A percentile compares a stretch with the other conserved stretches of the same genome.
Conservation (phyloP, 495 filamentous ascomycete species). For the Tuber aestivum region DNA sequence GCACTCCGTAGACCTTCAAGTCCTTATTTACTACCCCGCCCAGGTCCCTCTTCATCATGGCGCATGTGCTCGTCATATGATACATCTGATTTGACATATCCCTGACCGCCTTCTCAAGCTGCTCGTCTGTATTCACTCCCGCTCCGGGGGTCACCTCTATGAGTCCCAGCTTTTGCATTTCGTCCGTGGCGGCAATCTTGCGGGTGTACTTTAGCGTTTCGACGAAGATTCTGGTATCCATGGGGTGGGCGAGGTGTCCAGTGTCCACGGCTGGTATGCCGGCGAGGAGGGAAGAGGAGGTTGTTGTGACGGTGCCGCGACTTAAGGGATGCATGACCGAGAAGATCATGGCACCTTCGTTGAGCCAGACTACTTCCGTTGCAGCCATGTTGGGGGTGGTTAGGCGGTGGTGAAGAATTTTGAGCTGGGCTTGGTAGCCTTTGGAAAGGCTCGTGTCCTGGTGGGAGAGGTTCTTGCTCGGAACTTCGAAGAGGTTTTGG, state of each 20-base stretch:
- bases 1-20: conserved; percentile 49
- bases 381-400: background rate
- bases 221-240: background rate
- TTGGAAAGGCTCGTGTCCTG: background rate
- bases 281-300: conserved; percentile 24
- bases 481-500: background rate
- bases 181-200: background rate
- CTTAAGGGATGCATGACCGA: conserved; percentile 41
- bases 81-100: conserved; percentile 31
- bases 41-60: conserved; percentile 48
- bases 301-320: conserved; percentile 46
- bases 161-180: conserved; percentile 40
- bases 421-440: conserved; percentile 5
- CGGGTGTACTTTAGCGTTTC: background rate
- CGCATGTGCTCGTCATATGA: conserved; percentile 46
- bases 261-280: background rate
- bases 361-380: background rate
- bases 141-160: conserved; percentile 35
- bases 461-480: background rate
- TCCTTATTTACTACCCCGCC: conserved; percentile 48
- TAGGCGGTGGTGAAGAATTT: background rate
- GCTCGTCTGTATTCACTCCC: conserved; percentile 26
- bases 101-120: conserved; percentile 36
- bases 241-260: conserved; percentile 17
- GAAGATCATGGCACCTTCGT: background rate